Percentiles rank a stretch among this genome's conserved stretches.
phyloP scores from a whole-genome alignment of 768 basidiomycete species.

The Phylloporus sp. region DNA sequence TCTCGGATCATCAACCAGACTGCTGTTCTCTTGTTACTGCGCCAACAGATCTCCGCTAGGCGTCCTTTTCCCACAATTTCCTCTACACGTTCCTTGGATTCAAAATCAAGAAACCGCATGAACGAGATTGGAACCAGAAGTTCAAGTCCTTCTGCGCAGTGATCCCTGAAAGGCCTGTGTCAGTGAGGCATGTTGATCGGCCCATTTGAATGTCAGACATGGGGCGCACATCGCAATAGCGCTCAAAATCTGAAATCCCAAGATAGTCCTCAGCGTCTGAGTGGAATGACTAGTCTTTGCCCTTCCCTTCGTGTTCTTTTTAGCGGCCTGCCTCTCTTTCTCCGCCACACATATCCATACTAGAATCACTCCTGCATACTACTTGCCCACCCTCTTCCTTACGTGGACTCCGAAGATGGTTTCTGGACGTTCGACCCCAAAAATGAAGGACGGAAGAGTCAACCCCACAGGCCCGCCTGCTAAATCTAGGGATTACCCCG shows the following conservation, averaged over 20 bases:
- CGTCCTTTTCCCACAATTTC: too few species aligned
- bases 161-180: neutral
- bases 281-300: neutral
- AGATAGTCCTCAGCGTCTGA: neutral
- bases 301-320: neutral
- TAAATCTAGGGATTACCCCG: neutral
- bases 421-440: neutral
- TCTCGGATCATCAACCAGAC: too few species aligned
- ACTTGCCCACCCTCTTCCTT: neutral
- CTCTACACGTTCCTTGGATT: too few species aligned
- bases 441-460: neutral
- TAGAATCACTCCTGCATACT: neutral
- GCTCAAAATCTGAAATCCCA: neutral
- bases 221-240: neutral
- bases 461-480: neutral
- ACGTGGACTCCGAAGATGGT: neutral
- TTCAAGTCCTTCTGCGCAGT: neutral
- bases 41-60: too few species aligned
- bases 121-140: neutral
- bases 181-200: neutral
- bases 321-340: neutral
- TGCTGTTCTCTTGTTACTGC: too few species aligned
- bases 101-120: neutral
- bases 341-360: neutral
- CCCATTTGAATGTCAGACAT: neutral